phyloP scores from a whole-genome alignment of 2,329 filamentous ascomycete genomes.

The Talaromyces sp. region DNA sequence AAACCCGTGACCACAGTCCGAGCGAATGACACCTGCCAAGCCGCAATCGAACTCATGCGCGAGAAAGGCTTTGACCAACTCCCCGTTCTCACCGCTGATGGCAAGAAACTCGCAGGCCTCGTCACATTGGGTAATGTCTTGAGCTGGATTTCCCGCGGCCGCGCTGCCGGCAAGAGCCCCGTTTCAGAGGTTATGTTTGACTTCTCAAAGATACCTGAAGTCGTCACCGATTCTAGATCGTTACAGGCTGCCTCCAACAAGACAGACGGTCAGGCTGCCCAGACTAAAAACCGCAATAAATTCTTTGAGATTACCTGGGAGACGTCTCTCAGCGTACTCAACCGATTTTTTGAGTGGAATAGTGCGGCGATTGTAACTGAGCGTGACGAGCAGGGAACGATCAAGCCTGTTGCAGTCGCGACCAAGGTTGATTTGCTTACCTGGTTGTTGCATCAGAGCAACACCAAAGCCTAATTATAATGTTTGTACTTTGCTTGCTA shows the following conservation, averaged over 20 bases:
- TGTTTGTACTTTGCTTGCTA: not conserved
- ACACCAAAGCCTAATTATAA: not conserved
- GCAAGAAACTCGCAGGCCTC: constrained; percentile 76
- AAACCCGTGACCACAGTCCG: constrained; percentile 90
- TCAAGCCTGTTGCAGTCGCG: constrained; percentile 83
- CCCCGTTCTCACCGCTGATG: constrained; percentile 72
- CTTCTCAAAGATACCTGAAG: constrained; percentile 81
- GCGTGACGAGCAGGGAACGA: constrained; percentile 55
- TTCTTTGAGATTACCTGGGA: constrained; percentile 95
- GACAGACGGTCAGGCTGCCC: constrained; percentile 17
- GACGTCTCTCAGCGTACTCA: constrained; percentile 76
- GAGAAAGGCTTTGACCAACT: constrained; percentile 98
- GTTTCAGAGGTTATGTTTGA: constrained; percentile 96
- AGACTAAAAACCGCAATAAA: constrained; percentile 45
- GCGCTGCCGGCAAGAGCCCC: constrained; percentile 68
- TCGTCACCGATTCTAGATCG: constrained; percentile 76
- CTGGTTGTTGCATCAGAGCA: constrained; percentile 65
- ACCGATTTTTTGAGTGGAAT: constrained; percentile 97
- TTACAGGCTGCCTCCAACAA: constrained; percentile 21
- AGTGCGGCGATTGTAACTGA: constrained; percentile 93
- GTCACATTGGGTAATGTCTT: constrained; percentile 94
- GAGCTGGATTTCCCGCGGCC: constrained; percentile 80
- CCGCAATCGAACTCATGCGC: constrained; percentile 96
- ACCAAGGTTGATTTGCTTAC: constrained; percentile 95
- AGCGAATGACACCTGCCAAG: constrained; percentile 67